Base-by-base conservation (phyloP, 2,329 filamentous ascomycete species). In the Chrysoporthe deuterocubensis region DNA sequence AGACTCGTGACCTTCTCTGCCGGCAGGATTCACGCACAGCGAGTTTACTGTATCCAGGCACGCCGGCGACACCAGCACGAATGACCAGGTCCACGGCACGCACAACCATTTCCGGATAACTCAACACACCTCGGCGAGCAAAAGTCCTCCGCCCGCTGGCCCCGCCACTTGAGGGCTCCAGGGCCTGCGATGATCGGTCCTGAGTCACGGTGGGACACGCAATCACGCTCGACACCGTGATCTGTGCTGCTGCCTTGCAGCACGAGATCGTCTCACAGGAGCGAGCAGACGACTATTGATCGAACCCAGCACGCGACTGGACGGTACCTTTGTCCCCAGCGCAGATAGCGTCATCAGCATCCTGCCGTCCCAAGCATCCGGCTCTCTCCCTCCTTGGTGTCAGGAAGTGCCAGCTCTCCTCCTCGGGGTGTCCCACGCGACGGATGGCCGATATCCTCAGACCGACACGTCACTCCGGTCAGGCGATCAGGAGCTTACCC, bases 191-290 rank as follows among this genome's bases (percentile, higher is more conserved):
- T 11, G 34, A n/a, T 40, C 54, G 26, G 8, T 50, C 18, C 40
- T 62, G 60, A 62, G 60, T 62, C 60, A 62, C 43, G 1, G n/a
- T 32, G n/a, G 60, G 14, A 62, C 44, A 32, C 44, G 60, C 44
- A 48, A 48, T 34, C 60, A 32, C 44, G 21, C 32, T 21, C 60
- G 14, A 50, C 60, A 50, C 21, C 18, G 16, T 37, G 60, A 48
- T 52, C 44, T 62, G 16, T 48, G 18, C 60, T 62, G 60, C 60
- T 62, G 60, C 60, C 60, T 62, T 62, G 44, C 26, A 26, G 26
- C 26, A 26, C 11, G 21, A 57, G 52, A 56, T 26, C 26, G 26
- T 26, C 26, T 26, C 26, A 26, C 26, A 26, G 26, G 26, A 26
- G 26, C 26, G 26, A 26, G 26, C 26, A 26, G 26, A 26, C 26